A percentile compares a stretch with the other conserved stretches of the same genome.
These are phyloP conservation scores for Naganishia cerealis DNA, from an alignment of 1,284 basidiomycete species.

Conservation along the genomic window DNA sequence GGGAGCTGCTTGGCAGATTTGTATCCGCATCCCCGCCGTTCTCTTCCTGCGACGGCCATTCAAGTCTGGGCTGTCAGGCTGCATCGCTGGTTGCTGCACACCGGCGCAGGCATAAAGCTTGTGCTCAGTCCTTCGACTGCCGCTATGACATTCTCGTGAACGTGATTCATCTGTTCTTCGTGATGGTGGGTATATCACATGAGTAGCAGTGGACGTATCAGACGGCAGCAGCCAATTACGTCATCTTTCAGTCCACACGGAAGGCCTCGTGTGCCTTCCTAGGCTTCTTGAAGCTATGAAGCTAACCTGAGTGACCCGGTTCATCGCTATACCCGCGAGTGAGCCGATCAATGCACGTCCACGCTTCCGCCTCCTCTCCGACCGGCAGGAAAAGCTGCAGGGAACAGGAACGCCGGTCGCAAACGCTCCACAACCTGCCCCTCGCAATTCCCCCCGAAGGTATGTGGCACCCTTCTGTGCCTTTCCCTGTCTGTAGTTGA, in stretches of 20 bases:
- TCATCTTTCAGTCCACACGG: background rate
- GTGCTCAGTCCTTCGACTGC: too few species aligned
- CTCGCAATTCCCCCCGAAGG: background rate
- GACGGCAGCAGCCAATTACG: background rate
- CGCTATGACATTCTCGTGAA: too few species aligned
- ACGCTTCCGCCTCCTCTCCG: background rate
- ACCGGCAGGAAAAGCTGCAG: background rate
- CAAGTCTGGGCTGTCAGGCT: too few species aligned
- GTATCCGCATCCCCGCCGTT: too few species aligned
- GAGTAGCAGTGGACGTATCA: too few species aligned
- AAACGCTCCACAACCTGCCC: background rate
- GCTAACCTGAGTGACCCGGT: background rate
- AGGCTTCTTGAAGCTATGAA: too few species aligned
- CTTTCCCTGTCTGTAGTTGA: background rate
- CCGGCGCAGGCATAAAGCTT: too few species aligned
- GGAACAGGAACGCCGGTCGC: background rate
- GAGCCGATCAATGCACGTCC: background rate
- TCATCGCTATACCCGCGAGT: constrained; percentile 1
- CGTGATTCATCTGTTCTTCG: too few species aligned
- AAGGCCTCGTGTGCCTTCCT: background rate
- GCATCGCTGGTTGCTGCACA: too few species aligned
- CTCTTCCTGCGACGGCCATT: too few species aligned
- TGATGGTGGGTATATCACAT: too few species aligned
- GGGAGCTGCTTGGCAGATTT: too few species aligned
- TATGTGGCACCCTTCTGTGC: background rate